Base-by-base conservation (phyloP, 805 yeast genomes). In the Ogataea polymorpha region DNA sequence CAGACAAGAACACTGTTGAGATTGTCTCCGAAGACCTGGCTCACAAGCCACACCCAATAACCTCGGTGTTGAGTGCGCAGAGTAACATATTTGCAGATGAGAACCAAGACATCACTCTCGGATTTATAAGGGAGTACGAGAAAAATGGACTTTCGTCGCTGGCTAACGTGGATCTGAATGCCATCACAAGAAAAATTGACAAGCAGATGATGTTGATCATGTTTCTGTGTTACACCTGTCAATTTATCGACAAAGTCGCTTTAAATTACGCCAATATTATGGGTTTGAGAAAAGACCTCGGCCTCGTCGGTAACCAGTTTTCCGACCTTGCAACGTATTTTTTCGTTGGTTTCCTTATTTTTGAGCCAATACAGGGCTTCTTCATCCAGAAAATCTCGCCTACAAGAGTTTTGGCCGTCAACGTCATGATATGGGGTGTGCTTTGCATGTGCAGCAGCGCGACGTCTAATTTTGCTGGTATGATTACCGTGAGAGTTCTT, bases 361-460 rank as follows among this genome's bases (percentile, higher is more conserved):
- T 76, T 54, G 81, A 77, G 48, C 63, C 74, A 33, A 79, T 80
- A 4, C 70, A 75, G 4, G 61, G 69, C 5, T 48, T 60, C 27
- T 38, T 70, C 3, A 58, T 79, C 17, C 88, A 82, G 56, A 72
- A 65, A 44, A 71, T 77, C 37, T 80, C 80, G 2, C 68, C 81
- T 47, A 71, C 79, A 6, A 74, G 74, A 47, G 65, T 77, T 3
- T 65, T 74, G 3, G 61, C 77, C 5, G 48, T 59, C 1, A 75
- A 72, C 48, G 71, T 80, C 31, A 49, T 80, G 4, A 28, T 74
- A 0, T 82, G 89, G 88, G 88, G 88, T 9, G 53, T 77, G 10
- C 58, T 79, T 30, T 65, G 74, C 31, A 59, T 75, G 20, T 79
- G 74, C 44, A 71, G 83, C 2, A 70, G 69, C 11, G 54, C 54